Evolutionary conservation across 2,329 filamentous ascomycete species (phyloP).

Genomic region (Phoma sp.): DNA sequence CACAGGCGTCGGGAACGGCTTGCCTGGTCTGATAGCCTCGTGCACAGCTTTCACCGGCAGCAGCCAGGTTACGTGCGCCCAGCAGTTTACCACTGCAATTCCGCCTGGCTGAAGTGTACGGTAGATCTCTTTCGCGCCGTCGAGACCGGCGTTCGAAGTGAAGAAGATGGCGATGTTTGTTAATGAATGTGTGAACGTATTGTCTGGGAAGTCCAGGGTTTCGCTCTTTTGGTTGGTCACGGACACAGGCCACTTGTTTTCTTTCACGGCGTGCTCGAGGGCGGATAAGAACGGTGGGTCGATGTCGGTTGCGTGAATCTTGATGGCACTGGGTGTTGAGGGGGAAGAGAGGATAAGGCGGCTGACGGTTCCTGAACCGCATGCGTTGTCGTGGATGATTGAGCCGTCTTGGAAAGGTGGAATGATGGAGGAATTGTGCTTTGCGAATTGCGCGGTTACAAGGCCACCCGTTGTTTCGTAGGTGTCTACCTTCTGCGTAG

Average conservation of each 20-base stretch:
- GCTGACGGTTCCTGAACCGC: constrained; percentile 40
- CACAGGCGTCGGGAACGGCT: constrained; percentile 24
- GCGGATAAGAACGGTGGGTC: constrained; percentile 35
- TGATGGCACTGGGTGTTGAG: constrained; percentile 12
- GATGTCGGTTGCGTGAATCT: constrained; percentile 41
- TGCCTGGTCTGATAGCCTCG: constrained; percentile 24
- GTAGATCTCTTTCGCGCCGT: constrained; percentile 46
- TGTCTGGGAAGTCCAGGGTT: constrained; percentile 29
- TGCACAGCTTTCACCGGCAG: constrained; percentile 28
- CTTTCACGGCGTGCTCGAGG: constrained; percentile 15
- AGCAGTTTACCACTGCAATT: constrained; percentile 48
- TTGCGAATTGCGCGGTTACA: constrained; percentile 35
- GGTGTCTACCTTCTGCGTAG: constrained; percentile 30
- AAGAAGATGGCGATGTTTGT: constrained; percentile 52
- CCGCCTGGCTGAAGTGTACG: constrained; percentile 49
- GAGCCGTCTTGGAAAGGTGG: constrained; percentile 31
- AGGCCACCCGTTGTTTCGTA: constrained; percentile 40
- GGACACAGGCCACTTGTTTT: constrained; percentile 32
- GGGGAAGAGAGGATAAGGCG: constrained; percentile 26
- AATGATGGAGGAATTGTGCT: constrained; percentile 36
- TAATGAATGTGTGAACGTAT: constrained; percentile 47
- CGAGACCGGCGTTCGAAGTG: constrained; percentile 34
- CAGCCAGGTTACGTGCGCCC: constrained; percentile 36
- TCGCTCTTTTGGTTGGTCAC: constrained; percentile 29
- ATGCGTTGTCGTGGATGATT: constrained; percentile 45